Base-by-base conservation (phyloP, 192 early-diverging fungal genomes). In the Cetraspora pellucida region DNA sequence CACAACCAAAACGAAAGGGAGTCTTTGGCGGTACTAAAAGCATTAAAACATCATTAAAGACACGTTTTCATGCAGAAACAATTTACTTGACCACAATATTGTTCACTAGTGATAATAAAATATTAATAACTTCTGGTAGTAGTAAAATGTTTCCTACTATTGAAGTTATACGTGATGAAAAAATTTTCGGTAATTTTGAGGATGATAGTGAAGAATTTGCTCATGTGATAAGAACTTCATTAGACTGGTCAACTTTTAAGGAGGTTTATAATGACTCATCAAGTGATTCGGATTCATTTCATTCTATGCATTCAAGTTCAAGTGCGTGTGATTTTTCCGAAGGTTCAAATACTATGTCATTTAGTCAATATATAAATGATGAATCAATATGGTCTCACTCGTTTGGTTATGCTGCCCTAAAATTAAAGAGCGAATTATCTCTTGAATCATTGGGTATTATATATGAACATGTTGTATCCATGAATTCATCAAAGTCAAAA, bases 41-140 rank as follows among this genome's bases (percentile, higher is more conserved):
- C 66, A 30, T 19, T 17, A 76, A 76, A 55, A 66, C 74, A 52
- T 76, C 49, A 43, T 55, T 76, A 17, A 76, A 76, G 55, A 66
- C 61, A 30, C 61, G 63, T 14, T 79, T 82, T 64, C 81, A 84
- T n/a, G 61, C 67, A 10, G 79, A 81, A 47, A 76, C 75, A 67
- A 82, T 84, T 60, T 84, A 84, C n/a, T 70, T 84, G 16, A 78
- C 83, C 0, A 60, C 78, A 11, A 75, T 84, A 27, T 52, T 84
- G n/a, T 67, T 84, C 64, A 82, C 78, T 47, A 84, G 83, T 50
- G 83, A 84, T 23, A 82, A 74, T 59, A 84, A 82, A 59, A 77
- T 84, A 43, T 58, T 84, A 1, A 75, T 84, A 16, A 82, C 64
- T 21, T 76, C 74, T 9, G 49, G 74, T 23, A 44, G 59, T 19